phyloP scores from a whole-genome alignment of 371 early-diverging fungal genomes.

The Mucor velutinosus region DNA sequence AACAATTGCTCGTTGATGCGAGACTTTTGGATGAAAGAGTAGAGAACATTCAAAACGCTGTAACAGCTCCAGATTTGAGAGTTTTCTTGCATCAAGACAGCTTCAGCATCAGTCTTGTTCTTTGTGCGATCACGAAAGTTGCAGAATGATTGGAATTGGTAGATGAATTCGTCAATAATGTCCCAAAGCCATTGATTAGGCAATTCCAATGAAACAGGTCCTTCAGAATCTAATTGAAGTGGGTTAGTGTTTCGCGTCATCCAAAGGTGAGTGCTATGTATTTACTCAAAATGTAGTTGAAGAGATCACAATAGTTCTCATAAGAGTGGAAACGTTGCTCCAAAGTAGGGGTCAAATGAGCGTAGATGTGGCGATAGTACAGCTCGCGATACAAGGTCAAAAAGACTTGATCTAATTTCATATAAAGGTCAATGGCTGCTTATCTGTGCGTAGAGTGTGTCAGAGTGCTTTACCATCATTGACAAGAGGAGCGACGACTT shows the following conservation, averaged over 20 bases:
- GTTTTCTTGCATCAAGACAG: constrained; percentile 79
- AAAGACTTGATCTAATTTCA: constrained; percentile 78
- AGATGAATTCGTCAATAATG: constrained; percentile 98
- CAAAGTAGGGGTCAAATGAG: constrained; percentile 84
- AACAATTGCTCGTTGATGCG: constrained; percentile 91
- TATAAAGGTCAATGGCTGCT: background rate
- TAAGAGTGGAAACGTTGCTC: constrained; percentile 92
- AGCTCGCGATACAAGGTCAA: constrained; percentile 94
- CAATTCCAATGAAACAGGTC: constrained; percentile 84
- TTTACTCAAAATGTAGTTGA: constrained; percentile 93
- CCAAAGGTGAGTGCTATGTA: constrained; percentile 20
- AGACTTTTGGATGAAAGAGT: constrained; percentile 92
- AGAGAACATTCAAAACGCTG: constrained; percentile 93
- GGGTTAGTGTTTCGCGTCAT: constrained; percentile 1
- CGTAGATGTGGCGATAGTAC: constrained; percentile 95
- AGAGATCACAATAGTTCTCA: constrained; percentile 94
- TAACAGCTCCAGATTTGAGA: constrained; percentile 94
- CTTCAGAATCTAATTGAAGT: constrained; percentile 67
- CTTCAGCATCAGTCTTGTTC: constrained; percentile 81
- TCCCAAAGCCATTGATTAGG: constrained; percentile 99
- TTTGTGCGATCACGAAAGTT: constrained; percentile 85
- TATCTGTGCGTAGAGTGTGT: background rate
- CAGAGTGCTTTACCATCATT: constrained; percentile 73
- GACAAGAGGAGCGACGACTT: constrained; percentile 79
- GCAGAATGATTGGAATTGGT: constrained; percentile 97